Base-by-base conservation (phyloP, 1,139 yeast species). In the Candida glucosophila region DNA sequence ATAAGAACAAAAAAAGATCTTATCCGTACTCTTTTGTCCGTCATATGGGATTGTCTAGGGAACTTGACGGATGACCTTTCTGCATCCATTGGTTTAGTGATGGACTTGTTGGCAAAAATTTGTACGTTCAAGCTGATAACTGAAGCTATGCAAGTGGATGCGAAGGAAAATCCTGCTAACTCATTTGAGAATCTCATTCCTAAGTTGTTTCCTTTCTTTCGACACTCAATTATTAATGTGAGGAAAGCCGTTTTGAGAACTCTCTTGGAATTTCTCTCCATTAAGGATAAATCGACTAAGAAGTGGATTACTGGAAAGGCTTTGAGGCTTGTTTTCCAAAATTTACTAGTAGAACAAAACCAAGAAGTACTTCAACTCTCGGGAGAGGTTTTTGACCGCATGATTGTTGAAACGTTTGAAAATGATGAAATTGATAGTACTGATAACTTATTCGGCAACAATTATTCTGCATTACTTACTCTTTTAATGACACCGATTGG, bases 401-500 rank as follows among this genome's bases (percentile, higher is more conserved):
- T 85, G 30, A 49, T 86, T 14, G 43, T 47, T 4, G 78, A 77
- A 39, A 58, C 71, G 19, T 37, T 49, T 1, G 43, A 46, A 19
- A 55, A 52, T 26, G 48, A 57, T 3, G 55, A 50, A 6, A 27
- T 47, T 17, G 37, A 56, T 18, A 37, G 58, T 4, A 47, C 75
- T 30, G 79, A 72, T 30, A 56, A 58, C 1, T 47, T 72, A 1
- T 67, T 78, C 31, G 45, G 55, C 4, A 55, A 58, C 4, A 86
- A 79, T 40, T 55, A 73, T 35, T 62, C 61, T 20, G 77, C 93
- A 1, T 60, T 85, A 27, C 54, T 85, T 26, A 69, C 77, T 8
- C 61, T 92, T 24, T 49, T 86, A 24, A 78, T 83, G 79, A 90
- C 97, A 0, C 98, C 98, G 4, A 80, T 92, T 35, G 98, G 99